Conservation (phyloP, 192 early-diverging fungal species). For the Linnemannia zychae region DNA sequence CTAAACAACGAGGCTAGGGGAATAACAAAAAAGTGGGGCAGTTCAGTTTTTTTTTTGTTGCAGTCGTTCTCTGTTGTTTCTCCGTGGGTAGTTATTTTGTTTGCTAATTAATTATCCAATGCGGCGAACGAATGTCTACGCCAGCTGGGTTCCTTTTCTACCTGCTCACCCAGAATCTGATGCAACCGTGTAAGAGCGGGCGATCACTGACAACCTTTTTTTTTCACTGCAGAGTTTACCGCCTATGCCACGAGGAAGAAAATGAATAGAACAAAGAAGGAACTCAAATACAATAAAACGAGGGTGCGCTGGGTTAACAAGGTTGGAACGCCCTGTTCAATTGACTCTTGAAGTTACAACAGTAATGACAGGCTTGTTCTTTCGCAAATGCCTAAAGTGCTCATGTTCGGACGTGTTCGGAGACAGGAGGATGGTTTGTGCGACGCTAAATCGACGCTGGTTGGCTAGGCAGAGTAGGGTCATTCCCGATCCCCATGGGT, state of each 20-base stretch:
- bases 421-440: slow-evolving; percentile 17
- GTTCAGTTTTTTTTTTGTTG: not conserved
- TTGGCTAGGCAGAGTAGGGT: slow-evolving; percentile 6
- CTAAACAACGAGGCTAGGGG: not conserved
- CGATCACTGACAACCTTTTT: not conserved
- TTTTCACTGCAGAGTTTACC: not conserved
- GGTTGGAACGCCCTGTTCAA: not conserved
- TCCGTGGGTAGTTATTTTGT: not conserved
- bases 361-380: no score
- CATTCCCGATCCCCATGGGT: slow-evolving; percentile 2
- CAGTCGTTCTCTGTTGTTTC: not conserved
- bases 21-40: not conserved
- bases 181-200: not conserved
- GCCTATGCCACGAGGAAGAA: not conserved
- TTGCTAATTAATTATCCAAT: not conserved
- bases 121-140: not conserved
- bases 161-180: no score
- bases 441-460: slow-evolving; percentile 20
- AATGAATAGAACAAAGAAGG: not conserved
- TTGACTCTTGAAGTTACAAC: no score
- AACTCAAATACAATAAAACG: not conserved
- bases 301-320: not conserved
- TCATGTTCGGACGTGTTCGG: slow-evolving; percentile 27
- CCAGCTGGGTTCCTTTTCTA: not conserved
- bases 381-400: not conserved